Evolutionary conservation across 2,329 filamentous ascomycete genomes (phyloP).

Genomic region (Pseudocercospora eumusae): DNA sequence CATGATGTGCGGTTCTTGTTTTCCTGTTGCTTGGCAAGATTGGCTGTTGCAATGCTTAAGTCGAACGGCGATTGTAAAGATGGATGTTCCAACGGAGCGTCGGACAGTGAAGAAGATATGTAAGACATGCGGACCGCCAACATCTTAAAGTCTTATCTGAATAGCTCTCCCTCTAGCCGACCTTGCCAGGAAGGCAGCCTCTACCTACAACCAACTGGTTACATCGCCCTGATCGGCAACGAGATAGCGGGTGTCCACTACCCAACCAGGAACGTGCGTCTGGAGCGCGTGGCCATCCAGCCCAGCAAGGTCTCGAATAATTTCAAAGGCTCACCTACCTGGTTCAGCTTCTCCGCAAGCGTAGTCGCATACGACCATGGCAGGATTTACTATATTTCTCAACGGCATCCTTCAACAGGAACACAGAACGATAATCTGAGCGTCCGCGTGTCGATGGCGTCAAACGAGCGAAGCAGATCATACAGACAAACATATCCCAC

Average conservation of each 20-base stretch:
- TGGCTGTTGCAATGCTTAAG: not conserved
- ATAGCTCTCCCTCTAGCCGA: slow-evolving; percentile 7
- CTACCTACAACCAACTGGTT: slow-evolving; percentile 7
- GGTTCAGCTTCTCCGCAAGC: not conserved
- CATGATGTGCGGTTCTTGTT: slow-evolving; percentile 10
- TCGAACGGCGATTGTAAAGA: not conserved
- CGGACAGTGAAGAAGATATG: slow-evolving; percentile 1
- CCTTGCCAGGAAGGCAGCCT: not conserved
- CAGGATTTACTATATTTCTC: not conserved
- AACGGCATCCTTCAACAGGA: slow-evolving; percentile 4
- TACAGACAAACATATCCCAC: not conserved
- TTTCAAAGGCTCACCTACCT: not conserved
- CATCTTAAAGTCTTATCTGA: slow-evolving; percentile 3
- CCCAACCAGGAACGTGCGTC: not conserved
- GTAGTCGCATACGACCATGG: not conserved
- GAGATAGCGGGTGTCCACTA: not conserved
- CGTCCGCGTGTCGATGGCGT: not conserved
- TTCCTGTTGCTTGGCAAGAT: not conserved
- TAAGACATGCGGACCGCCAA: not conserved
- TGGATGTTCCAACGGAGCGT: not conserved
- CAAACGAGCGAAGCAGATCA: not conserved
- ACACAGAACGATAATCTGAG: not conserved
- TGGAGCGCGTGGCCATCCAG: slow-evolving; percentile 5
- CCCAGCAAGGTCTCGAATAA: not conserved
- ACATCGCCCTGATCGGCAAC: slow-evolving; percentile 6